Percentiles rank a stretch among this genome's conserved stretches.
phyloP scores from a whole-genome alignment of 208 protist species.

The Naegleria fowleri region DNA sequence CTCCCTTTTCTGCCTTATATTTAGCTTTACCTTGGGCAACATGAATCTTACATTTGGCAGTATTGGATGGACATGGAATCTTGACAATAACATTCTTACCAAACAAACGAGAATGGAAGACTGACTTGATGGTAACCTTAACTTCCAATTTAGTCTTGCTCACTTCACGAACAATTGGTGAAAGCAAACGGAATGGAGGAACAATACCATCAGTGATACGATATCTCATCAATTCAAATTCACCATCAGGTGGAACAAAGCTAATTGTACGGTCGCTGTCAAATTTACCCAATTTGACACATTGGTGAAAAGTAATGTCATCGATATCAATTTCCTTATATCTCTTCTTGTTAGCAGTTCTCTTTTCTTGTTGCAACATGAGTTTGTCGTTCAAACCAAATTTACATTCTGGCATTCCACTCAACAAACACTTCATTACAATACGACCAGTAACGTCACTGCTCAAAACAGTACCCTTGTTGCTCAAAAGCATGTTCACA shows the following conservation, averaged over 20 bases:
- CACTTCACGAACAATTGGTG: constrained; percentile 78
- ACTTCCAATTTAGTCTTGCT: constrained; percentile 80
- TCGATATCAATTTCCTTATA: constrained; percentile 65
- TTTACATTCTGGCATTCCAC: constrained; percentile 96
- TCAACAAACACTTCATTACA: constrained; percentile 91
- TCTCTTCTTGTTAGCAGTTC: constrained; percentile 21
- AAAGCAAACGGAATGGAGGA: constrained; percentile 81
- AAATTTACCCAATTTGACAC: constrained; percentile 90
- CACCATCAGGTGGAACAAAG: constrained; percentile 91
- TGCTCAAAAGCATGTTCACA: constrained; percentile 89
- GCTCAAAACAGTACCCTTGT: constrained; percentile 77
- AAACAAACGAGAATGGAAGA: not conserved
- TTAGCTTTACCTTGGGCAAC: constrained; percentile 72
- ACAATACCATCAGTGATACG: constrained; percentile 82
- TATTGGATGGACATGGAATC: constrained; percentile 84
- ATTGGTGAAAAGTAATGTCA: constrained; percentile 95
- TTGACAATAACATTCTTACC: constrained; percentile 54
- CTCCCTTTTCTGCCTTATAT: constrained; percentile 72
- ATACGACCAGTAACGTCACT: constrained; percentile 82
- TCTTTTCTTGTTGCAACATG: constrained; percentile 53
- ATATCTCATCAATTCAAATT: constrained; percentile 94
- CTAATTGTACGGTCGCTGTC: constrained; percentile 69
- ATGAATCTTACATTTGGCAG: constrained; percentile 67
- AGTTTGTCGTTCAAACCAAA: constrained; percentile 93
- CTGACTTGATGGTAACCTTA: not conserved